These are phyloP conservation scores for Metschnikowia matae DNA, from an alignment of 805 yeast species.

Conservation along the genomic window DNA sequence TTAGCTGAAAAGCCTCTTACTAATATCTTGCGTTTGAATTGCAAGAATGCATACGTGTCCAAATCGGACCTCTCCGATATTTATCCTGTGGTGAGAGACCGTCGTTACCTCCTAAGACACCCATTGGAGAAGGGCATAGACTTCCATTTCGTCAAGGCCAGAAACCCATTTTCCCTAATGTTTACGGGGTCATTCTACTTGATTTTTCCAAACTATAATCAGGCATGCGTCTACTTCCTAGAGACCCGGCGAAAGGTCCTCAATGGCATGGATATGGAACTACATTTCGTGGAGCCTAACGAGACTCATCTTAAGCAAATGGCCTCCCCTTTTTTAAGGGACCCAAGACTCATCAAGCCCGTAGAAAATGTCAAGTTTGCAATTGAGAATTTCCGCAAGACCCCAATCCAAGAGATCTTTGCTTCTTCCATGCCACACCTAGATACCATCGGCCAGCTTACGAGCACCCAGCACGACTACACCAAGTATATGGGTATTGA, in stretches of 20 bases:
- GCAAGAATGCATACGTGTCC: conserved; percentile 35
- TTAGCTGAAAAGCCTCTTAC: background rate
- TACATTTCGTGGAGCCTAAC: conserved; percentile 41
- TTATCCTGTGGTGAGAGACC: conserved; percentile 32
- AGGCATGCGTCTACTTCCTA: conserved; percentile 49
- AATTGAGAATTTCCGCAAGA: conserved; percentile 6
- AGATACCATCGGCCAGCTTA: conserved; percentile 1
- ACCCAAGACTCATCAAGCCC: conserved; percentile 1
- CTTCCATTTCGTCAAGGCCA: conserved; percentile 44
- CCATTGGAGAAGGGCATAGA: conserved; percentile 21
- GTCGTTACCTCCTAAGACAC: conserved; percentile 24
- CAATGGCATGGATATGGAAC: conserved; percentile 46
- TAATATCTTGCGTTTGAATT: conserved; percentile 36
- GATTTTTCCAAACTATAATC: conserved; percentile 42
- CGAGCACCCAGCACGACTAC: conserved; percentile 4
- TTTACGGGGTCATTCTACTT: conserved; percentile 51
- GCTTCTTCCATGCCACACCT: conserved; percentile 6
- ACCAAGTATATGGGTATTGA: conserved; percentile 4
- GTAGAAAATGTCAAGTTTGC: conserved; percentile 3
- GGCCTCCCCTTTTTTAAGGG: conserved; percentile 27
- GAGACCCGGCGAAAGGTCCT: conserved; percentile 48
- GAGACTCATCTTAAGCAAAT: conserved; percentile 23
- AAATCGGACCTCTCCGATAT: conserved; percentile 38
- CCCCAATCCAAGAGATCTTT: conserved; percentile 6
- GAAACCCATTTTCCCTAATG: conserved; percentile 43